phyloP scores from a whole-genome alignment of 78 protist species.

The Tieghemostelium lacteum region DNA sequence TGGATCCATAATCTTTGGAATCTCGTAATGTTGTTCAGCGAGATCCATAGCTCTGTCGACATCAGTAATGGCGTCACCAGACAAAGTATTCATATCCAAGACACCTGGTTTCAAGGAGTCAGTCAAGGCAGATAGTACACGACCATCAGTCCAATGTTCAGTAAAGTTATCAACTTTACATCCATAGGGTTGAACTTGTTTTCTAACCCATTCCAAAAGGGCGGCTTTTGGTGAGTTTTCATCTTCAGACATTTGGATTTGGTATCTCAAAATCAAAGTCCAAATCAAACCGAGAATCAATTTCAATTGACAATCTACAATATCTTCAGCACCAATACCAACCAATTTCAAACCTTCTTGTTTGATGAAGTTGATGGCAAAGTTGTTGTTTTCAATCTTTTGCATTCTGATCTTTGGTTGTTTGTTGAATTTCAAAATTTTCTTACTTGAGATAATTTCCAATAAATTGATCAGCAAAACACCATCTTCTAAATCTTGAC shows the following conservation, averaged over 20 bases:
- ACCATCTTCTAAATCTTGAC: constrained; percentile 87
- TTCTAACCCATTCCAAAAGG: constrained; percentile 85
- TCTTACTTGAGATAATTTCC: constrained; percentile 88
- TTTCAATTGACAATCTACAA: constrained; percentile 84
- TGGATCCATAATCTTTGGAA: constrained; percentile 84
- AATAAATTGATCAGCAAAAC: constrained; percentile 82
- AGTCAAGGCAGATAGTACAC: constrained; percentile 77
- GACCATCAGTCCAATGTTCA: constrained; percentile 82
- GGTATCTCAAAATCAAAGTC: constrained; percentile 90
- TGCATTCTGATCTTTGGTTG: constrained; percentile 76
- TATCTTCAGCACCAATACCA: constrained; percentile 87
- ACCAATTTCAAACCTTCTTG: constrained; percentile 85
- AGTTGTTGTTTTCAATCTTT: constrained; percentile 83
- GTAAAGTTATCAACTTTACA: constrained; percentile 72
- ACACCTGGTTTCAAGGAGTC: constrained; percentile 80
- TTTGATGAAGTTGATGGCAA: constrained; percentile 70
- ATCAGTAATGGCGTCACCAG: constrained; percentile 47
- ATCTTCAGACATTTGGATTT: constrained; percentile 81
- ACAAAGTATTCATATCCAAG: constrained; percentile 26
- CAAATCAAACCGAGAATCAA: constrained; percentile 89
- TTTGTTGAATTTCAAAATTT: constrained; percentile 70
- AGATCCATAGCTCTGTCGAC: constrained; percentile 75
- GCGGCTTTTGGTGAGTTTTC: constrained; percentile 81
- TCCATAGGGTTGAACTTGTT: constrained; percentile 75
- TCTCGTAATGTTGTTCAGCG: constrained; percentile 59